phyloP scores from a whole-genome alignment of 208 protist species.

The Crithidia expoeki region DNA sequence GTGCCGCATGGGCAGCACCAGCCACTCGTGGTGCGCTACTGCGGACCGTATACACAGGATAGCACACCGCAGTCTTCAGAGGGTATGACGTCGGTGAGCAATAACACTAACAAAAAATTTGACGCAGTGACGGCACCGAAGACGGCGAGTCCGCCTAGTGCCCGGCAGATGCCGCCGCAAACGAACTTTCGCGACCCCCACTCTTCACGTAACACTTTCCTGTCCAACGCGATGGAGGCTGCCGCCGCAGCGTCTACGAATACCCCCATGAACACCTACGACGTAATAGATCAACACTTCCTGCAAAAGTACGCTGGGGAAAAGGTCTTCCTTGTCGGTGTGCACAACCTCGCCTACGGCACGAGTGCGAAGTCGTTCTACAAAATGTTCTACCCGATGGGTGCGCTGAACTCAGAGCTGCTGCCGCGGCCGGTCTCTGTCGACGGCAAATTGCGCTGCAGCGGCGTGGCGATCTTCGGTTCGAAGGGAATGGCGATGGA shows the following conservation, averaged over 20 bases:
- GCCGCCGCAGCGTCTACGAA: neutral
- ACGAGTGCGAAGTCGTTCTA: slow-evolving; percentile 51
- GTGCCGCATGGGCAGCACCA: slow-evolving; percentile 80
- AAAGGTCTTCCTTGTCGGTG: slow-evolving; percentile 55
- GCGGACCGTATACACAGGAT: slow-evolving; percentile 42
- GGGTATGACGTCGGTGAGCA: neutral
- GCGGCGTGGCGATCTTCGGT: slow-evolving; percentile 72
- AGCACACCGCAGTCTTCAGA: slow-evolving; percentile 23
- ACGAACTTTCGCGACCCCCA: slow-evolving; percentile 45
- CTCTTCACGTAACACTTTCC: neutral
- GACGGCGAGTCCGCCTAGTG: slow-evolving; percentile 11
- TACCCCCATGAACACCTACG: slow-evolving; percentile 20
- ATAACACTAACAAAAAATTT: too few relatives aligned
- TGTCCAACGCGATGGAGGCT: neutral
- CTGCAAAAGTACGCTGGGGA: slow-evolving; percentile 41
- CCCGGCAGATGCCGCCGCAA: slow-evolving; percentile 30
- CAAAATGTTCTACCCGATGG: slow-evolving; percentile 78
- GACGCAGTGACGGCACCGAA: neutral
- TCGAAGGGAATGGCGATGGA: slow-evolving; percentile 57
- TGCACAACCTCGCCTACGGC: slow-evolving; percentile 64
- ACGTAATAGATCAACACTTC: slow-evolving; percentile 63
- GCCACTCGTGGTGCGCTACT: slow-evolving; percentile 73
- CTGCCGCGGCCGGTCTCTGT: slow-evolving; percentile 43
- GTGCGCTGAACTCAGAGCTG: slow-evolving; percentile 62
- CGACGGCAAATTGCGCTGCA: slow-evolving; percentile 51